Evolutionary conservation across 2,329 filamentous ascomycete species (phyloP).

Genomic region (Ustulina deusta): DNA sequence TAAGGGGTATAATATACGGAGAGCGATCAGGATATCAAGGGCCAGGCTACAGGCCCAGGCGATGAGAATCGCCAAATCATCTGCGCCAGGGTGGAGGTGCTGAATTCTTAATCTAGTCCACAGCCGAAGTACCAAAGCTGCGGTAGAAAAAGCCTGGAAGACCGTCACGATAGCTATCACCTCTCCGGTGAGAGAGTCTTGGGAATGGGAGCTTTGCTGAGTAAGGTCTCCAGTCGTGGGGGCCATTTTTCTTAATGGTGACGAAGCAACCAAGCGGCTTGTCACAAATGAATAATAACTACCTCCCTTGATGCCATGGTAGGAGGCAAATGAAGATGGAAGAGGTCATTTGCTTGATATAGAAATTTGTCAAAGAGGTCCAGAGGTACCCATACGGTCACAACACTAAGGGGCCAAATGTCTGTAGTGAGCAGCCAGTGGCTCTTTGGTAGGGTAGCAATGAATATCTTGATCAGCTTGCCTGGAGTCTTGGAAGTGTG

Average conservation of each 20-base stretch:
- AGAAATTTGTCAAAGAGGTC: conserved; percentile 4
- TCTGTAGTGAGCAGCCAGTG: background rate
- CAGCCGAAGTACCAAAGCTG: conserved; percentile 8
- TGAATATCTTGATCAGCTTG: conserved; percentile 12
- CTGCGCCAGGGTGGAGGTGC: conserved; percentile 6
- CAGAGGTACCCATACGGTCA: background rate
- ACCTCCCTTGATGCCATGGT: background rate
- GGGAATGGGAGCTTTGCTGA: background rate
- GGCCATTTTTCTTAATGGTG: background rate
- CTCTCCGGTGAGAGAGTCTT: conserved; percentile 14
- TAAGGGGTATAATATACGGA: conserved; percentile 12
- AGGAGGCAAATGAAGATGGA: background rate
- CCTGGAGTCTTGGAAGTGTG: background rate
- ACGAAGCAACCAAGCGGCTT: background rate
- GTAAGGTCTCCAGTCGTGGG: background rate
- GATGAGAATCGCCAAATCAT: conserved; percentile 17
- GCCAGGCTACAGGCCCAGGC: conserved; percentile 4
- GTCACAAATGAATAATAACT: background rate
- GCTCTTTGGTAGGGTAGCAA: conserved; percentile 2
- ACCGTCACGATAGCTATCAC: conserved; percentile 21
- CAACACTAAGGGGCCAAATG: background rate
- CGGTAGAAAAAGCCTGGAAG: conserved; percentile 9
- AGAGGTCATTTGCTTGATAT: conserved; percentile 31
- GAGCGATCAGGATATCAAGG: conserved; percentile 3
- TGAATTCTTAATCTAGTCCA: conserved; percentile 24